These are phyloP conservation scores for Rubia peregrina DNA, from an alignment of 305 asterid species.

Conservation along the genomic window DNA sequence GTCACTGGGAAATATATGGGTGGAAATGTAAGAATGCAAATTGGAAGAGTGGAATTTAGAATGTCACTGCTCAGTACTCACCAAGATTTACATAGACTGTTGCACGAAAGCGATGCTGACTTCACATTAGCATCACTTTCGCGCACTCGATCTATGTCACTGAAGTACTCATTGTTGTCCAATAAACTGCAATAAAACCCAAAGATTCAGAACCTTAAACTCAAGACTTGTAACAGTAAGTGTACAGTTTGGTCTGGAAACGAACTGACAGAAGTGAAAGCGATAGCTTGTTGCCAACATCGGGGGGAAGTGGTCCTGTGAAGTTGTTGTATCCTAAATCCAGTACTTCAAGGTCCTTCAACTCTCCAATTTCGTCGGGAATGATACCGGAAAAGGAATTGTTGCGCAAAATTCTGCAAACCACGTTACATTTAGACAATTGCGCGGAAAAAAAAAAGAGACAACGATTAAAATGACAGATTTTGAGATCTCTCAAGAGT, in stretches of 20 bases:
- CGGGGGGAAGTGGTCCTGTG: conserved; percentile 22
- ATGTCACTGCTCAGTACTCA: background rate
- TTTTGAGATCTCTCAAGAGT: background rate
- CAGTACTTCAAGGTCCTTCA: conserved; percentile 30
- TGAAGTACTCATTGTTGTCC: conserved; percentile 24
- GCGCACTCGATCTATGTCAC: conserved; percentile 20
- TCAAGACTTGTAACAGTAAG: background rate
- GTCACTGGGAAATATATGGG: background rate
- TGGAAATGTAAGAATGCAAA: background rate
- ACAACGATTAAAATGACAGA: background rate
- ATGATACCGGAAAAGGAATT: conserved; percentile 31
- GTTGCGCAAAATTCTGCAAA: conserved; percentile 34
- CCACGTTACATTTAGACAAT: background rate
- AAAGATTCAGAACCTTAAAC: background rate
- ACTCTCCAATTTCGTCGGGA: conserved; percentile 30
- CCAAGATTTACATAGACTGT: conserved; percentile 12
- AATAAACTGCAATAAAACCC: conserved; percentile 24
- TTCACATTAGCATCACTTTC: conserved; percentile 1
- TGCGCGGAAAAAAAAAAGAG: background rate
- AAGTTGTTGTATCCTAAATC: conserved; percentile 35
- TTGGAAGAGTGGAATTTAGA: background rate
- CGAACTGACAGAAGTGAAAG: conserved; percentile 26
- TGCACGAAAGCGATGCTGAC: background rate
- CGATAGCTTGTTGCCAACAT: conserved; percentile 22
- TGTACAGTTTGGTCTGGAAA: background rate